Conservation (phyloP, 2,329 filamentous ascomycete species). For the Penicillium sp. region DNA sequence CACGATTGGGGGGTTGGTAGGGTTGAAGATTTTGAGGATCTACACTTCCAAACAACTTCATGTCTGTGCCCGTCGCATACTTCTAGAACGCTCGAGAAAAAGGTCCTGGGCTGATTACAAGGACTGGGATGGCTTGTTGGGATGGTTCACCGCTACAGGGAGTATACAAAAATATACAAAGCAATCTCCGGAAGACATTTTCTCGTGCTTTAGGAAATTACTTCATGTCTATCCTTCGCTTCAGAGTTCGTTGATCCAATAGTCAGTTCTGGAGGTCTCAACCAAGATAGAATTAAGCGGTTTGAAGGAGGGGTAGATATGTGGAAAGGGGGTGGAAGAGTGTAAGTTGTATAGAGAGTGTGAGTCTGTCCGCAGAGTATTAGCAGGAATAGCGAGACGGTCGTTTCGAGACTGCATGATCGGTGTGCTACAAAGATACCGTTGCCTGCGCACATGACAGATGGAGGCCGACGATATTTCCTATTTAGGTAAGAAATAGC, state of each 20-base stretch:
- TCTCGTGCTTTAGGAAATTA: neutral
- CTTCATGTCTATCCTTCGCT: neutral
- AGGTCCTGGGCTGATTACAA: neutral
- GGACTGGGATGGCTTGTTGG: neutral
- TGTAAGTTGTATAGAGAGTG: neutral
- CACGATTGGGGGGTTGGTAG: conserved; percentile 3
- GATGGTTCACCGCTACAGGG: conserved; percentile 12
- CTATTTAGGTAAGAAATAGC: neutral
- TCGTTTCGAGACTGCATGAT: neutral
- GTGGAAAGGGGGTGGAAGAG: neutral
- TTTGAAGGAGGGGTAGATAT: neutral
- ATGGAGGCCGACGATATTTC: neutral
- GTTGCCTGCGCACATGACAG: neutral
- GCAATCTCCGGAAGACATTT: neutral
- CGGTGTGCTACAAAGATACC: conserved; percentile 3
- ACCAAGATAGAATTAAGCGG: neutral
- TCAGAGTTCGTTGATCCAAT: neutral
- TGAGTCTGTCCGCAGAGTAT: neutral
- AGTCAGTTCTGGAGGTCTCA: neutral
- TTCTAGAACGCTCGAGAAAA: conserved; percentile 4
- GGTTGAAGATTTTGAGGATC: neutral
- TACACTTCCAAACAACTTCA: conserved; percentile 6
- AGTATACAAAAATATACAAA: neutral
- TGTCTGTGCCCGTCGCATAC: conserved; percentile 1
- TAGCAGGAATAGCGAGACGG: neutral